Evolutionary conservation across 2,329 filamentous ascomycete species (phyloP).

Genomic region (Scedosporium dehoogii): DNA sequence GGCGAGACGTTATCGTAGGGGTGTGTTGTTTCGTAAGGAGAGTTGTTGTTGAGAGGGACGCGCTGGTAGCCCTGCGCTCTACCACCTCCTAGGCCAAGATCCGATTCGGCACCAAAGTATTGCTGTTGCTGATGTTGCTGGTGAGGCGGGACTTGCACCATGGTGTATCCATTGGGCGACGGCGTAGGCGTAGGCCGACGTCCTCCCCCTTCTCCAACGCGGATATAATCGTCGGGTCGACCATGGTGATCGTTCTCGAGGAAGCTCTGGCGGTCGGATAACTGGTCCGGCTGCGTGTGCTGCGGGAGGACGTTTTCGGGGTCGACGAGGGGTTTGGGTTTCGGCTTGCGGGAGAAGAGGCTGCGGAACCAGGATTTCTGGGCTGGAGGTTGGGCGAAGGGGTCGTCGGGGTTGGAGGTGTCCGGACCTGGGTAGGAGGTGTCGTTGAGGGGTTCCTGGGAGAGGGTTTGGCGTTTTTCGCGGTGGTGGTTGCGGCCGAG

Average conservation of each 20-base stretch:
- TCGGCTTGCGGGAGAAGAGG: conserved; percentile 21
- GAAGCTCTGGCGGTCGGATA: conserved; percentile 15
- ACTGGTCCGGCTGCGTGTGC: conserved; percentile 29
- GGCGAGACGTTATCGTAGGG: too few species aligned
- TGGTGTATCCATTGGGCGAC: neutral
- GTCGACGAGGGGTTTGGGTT: conserved; percentile 9
- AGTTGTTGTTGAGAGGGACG: neutral
- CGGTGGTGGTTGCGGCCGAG: conserved; percentile 63
- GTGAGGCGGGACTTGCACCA: neutral
- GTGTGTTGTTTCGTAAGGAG: neutral
- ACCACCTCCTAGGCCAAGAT: neutral
- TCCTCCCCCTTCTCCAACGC: neutral
- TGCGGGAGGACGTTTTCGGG: conserved; percentile 24
- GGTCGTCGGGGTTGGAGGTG: neutral
- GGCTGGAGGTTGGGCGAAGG: conserved; percentile 16
- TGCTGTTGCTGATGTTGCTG: neutral
- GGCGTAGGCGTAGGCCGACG: neutral
- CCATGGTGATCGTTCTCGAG: neutral
- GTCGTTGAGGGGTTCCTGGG: conserved; percentile 20
- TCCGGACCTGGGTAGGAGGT: conserved; percentile 5
- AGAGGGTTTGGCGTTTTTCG: conserved; percentile 50
- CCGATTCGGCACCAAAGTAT: neutral
- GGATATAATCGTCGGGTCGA: neutral
- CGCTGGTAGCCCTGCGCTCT: neutral
- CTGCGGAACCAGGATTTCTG: conserved; percentile 21